phyloP scores from a whole-genome alignment of 352 stramenopile species.

The Phytophthora hibernalis region DNA sequence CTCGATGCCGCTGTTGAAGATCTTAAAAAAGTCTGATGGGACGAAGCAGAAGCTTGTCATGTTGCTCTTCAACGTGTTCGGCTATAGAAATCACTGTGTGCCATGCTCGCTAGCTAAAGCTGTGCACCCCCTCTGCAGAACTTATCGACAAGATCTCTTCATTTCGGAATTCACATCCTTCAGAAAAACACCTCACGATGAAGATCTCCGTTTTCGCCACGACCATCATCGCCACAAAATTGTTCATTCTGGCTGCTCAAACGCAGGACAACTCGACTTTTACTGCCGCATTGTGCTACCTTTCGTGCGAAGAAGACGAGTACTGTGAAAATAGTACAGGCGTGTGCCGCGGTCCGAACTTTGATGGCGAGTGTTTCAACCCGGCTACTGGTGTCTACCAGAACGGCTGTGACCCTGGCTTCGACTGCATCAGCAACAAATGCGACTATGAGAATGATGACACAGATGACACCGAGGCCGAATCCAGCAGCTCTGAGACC shows the following conservation, averaged over 20 bases:
- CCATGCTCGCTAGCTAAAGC: too few relatives aligned
- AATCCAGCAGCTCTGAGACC: constrained; percentile 1
- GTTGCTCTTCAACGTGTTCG: not conserved
- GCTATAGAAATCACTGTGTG: too few relatives aligned
- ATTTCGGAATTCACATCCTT: constrained; percentile 16
- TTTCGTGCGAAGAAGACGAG: constrained; percentile 29
- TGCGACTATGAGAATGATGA: constrained; percentile 16
- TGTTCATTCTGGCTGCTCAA: constrained; percentile 3
- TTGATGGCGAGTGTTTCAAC: constrained; percentile 23
- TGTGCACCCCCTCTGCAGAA: not conserved
- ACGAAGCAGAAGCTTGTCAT: constrained; percentile 6
- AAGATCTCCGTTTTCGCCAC: constrained; percentile 8
- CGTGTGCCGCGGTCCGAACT: constrained; percentile 16
- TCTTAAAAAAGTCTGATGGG: constrained; percentile 1
- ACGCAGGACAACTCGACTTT: constrained; percentile 8
- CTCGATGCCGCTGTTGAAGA: not conserved
- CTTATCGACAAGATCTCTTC: not conserved
- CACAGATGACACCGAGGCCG: not conserved
- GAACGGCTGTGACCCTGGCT: constrained; percentile 23
- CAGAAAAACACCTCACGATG: constrained; percentile 9
- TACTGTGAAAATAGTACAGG: constrained; percentile 37
- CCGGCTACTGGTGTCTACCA: constrained; percentile 21
- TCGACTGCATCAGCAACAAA: constrained; percentile 30
- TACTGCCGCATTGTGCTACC: constrained; percentile 6
- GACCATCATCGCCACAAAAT: constrained; percentile 1